Conservation (phyloP, 306 rosid genomes). For the Adenanthera pavonina region DNA sequence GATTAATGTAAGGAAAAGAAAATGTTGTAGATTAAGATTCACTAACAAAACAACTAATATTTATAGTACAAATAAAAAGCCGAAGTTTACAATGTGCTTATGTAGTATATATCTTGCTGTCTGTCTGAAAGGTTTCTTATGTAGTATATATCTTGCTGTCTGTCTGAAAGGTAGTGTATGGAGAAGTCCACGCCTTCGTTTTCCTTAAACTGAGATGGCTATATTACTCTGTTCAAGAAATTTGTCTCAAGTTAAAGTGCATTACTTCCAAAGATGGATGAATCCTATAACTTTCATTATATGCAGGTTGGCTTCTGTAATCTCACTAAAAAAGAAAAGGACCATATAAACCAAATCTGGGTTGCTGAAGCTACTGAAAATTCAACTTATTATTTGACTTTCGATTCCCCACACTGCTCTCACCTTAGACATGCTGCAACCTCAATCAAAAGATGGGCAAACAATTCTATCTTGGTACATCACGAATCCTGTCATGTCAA, state of each 20-base stretch:
- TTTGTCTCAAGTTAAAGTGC: constrained; percentile 15
- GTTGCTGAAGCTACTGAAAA: constrained; percentile 82
- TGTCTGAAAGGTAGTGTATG: not conserved
- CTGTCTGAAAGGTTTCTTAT: not conserved
- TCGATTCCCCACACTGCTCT: constrained; percentile 61
- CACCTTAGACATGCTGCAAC: constrained; percentile 72
- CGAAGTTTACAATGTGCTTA: not conserved
- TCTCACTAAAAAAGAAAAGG: constrained; percentile 74
- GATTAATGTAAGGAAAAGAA: not conserved
- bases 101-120: not conserved
- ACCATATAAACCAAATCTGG: constrained; percentile 69
- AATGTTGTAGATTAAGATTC: too few species aligned
- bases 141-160: not conserved
- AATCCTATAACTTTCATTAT: constrained; percentile 15
- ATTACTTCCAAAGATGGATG: constrained; percentile 8
- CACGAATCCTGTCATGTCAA: constrained; percentile 32
- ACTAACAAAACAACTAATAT: not conserved
- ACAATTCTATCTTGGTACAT: constrained; percentile 57
- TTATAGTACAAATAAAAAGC: not conserved
- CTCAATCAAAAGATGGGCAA: constrained; percentile 70
- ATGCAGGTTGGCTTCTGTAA: constrained; percentile 87
- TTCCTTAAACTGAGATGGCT: not conserved
- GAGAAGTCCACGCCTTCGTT: not conserved
- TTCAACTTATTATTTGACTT: constrained; percentile 67
- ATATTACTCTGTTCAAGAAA: not conserved